Evolutionary conservation across 352 stramenopile species (phyloP).

Genomic region (Pythium sp.): DNA sequence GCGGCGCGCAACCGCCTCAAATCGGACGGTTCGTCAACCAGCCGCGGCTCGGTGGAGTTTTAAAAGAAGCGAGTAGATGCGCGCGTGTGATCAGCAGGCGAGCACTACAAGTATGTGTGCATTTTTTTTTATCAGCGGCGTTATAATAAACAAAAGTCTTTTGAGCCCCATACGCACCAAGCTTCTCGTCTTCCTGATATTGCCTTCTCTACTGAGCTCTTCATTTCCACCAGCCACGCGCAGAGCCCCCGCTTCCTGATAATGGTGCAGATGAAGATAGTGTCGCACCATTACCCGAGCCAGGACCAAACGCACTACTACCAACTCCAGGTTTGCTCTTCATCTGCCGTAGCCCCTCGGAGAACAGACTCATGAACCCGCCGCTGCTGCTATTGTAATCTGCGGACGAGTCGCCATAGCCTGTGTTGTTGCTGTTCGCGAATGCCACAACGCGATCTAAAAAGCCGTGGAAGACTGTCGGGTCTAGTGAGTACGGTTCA

Average conservation of each 20-base stretch:
- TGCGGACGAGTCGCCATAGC: slow-evolving; percentile 11
- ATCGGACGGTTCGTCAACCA: slow-evolving; percentile 21
- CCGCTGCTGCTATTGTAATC: slow-evolving; percentile 13
- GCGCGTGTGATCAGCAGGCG: not conserved
- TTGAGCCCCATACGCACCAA: not conserved
- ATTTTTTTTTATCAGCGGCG: not conserved
- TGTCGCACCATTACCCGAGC: not conserved
- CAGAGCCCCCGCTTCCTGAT: slow-evolving; percentile 3
- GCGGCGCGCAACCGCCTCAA: slow-evolving; percentile 20
- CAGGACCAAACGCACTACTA: not conserved
- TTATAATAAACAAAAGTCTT: slow-evolving; percentile 3
- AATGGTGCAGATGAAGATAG: not conserved
- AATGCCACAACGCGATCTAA: slow-evolving; percentile 63
- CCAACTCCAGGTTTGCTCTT: slow-evolving; percentile 27
- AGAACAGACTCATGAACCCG: slow-evolving; percentile 15
- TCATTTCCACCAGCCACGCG: slow-evolving; percentile 14
- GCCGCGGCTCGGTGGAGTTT: slow-evolving; percentile 58
- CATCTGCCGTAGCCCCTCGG: slow-evolving; percentile 45
- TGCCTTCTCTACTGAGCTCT: not conserved
- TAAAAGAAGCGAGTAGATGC: slow-evolving; percentile 19
- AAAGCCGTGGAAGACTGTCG: slow-evolving; percentile 52
- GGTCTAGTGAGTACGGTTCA: slow-evolving; percentile 50
- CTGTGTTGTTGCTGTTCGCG: slow-evolving; percentile 31
- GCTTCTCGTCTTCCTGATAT: not conserved
- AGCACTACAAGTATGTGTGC: slow-evolving; percentile 2